Evolutionary conservation across 805 yeast species (phyloP).

Genomic region (Monosporozyma unispora): DNA sequence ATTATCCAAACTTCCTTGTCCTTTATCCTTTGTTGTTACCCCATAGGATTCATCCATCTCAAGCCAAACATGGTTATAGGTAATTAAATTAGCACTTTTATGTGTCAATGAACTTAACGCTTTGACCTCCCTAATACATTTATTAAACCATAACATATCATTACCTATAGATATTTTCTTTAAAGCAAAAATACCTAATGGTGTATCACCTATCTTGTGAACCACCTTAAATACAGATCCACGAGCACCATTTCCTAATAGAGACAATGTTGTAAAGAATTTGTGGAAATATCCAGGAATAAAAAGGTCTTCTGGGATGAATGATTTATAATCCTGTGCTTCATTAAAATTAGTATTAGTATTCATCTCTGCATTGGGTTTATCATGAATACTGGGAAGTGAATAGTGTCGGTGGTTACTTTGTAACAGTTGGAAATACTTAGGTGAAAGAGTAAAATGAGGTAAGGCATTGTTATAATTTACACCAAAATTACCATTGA

Average conservation of each 20-base stretch:
- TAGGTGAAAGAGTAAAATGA: not conserved
- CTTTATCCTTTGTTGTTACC: slow-evolving; percentile 13
- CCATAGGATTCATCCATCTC: slow-evolving; percentile 51
- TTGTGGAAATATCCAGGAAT: slow-evolving; percentile 74
- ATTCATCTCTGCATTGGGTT: not conserved
- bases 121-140: slow-evolving; percentile 70
- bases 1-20: not conserved
- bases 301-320: slow-evolving; percentile 49
- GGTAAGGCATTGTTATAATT: slow-evolving; percentile 4
- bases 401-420: not conserved
- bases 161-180: slow-evolving; percentile 81
- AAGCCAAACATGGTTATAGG: slow-evolving; percentile 88
- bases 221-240: slow-evolving; percentile 81
- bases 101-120: slow-evolving; percentile 45
- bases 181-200: slow-evolving; percentile 73
- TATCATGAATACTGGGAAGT: not conserved
- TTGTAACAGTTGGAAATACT: slow-evolving; percentile 5
- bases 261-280: slow-evolving; percentile 53
- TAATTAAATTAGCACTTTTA: slow-evolving; percentile 55
- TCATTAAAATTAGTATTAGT: not conserved
- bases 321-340: slow-evolving; percentile 1
- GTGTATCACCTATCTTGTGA: slow-evolving; percentile 59
- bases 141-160: slow-evolving; percentile 55
- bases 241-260: slow-evolving; percentile 74
- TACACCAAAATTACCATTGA: not conserved